phyloP scores from a whole-genome alignment of 257 asterid species.

The Capsicum chinense region DNA sequence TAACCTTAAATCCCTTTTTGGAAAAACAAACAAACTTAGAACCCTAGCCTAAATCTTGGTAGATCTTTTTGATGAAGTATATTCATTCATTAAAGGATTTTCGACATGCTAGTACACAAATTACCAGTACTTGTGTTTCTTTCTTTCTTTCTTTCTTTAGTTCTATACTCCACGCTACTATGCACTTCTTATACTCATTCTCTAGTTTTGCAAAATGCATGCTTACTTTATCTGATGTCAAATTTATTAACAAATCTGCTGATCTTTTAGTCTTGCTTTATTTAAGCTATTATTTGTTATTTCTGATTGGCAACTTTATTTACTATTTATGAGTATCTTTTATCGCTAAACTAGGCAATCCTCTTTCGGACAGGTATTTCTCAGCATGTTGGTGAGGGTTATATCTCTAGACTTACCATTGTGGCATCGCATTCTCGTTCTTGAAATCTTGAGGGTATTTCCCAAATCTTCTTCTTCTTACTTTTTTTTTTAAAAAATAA shows the following conservation, averaged over 20 bases:
- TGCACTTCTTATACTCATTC: background rate
- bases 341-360: conserved; percentile 24
- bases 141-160: conserved; percentile 2
- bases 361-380: conserved; percentile 73
- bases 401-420: conserved; percentile 91
- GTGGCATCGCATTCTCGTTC: conserved; percentile 99
- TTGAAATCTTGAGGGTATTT: conserved; percentile 92
- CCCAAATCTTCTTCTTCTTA: conserved; percentile 10
- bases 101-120: background rate
- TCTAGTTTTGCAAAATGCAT: background rate
- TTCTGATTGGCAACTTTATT: background rate
- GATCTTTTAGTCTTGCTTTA: conserved; percentile 11
- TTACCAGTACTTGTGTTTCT: background rate
- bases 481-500: no score
- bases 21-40: background rate
- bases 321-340: conserved; percentile 13
- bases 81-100: conserved; percentile 13
- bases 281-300: background rate
- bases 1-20: background rate
- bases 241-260: background rate
- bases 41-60: conserved; percentile 5
- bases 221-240: conserved; percentile 16
- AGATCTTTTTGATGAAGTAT: background rate
- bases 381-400: conserved; percentile 90
- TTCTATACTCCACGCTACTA: background rate